Evolutionary conservation across 257 asterid species (phyloP), one percentile per base, ranked within the genome.

Genomic region (Solanum ossicruentum): DNA sequence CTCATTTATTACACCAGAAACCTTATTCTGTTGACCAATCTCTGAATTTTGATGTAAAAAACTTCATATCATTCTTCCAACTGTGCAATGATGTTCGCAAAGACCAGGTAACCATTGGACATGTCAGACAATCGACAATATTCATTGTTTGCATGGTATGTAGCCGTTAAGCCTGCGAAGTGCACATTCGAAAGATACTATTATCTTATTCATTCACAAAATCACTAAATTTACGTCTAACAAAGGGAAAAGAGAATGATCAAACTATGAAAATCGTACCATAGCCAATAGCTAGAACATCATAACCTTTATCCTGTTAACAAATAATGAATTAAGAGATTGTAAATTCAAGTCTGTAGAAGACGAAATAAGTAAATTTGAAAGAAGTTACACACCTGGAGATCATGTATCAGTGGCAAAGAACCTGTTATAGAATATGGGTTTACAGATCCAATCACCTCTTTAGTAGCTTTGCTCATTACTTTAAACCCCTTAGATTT

Each of bases 91-190:
- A 96, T 87, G 71, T 97, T 91, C 80, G 88, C 93, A 82, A 96
- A 96, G 84, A 96, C 93, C 12, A 88, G 85, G 85, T 94, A 95
- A 70, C 99, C 99, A 84, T 94, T 97, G 89, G 92, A 89, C 97
- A 96, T 95, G 87, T 96, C 99, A 2, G 97, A 88, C 11, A 96
- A 90, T 61, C 93, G 97, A 92, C 99, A 96, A 80, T 94, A 93
- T 92, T 96, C 99, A 60, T 96, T 94, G 87, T 91, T 93, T 26
- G 98, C 98, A 91, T 96, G 99, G 90, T 94, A 96, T 32, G 99
- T 96, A 9, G 97, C 97, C 99, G 95, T 93, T 78, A 96, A 82
- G 75, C 99, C 99, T 96, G 97, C 92, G n/a, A n/a, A n/a, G n/a
- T n/a, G n/a, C n/a, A n/a, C n/a, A n/a, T n/a, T n/a, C n/a, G n/a